Evolutionary conservation across 1,139 yeast genomes (phyloP), one percentile per base, ranked within the genome.

Genomic region (Pichia sp.): DNA sequence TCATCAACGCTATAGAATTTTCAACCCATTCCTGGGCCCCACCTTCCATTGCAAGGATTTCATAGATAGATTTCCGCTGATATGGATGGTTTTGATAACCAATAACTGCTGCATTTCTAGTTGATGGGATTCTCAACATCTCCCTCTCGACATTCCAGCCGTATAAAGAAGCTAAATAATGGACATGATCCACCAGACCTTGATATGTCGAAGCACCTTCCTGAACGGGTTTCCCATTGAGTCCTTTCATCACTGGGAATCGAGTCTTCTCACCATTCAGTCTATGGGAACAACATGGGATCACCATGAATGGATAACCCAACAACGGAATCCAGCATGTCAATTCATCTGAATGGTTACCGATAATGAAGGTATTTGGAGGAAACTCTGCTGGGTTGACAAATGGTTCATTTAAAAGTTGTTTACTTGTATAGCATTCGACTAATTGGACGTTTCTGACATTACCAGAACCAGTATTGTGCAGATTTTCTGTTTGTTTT

Each of bases 291-390:
- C 98, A 92, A 61, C 98, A 92, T 3, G 98, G 97, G 37, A 92
- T 85, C 6, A 88, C 95, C 67, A 90, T 70, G 59, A 87, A 92
- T 3, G 97, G 96, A 53, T 72, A 77, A 0, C 90, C 94, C 23
- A 92, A 66, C 10, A 92, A 65, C 2, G 98, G 98, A 31, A 90
- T 80, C 97, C 97, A 92, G 53, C 95, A 85, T 0, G 97, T 90
- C 48, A 92, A 71, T 60, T 92, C 97, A 61, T 92, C 98, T 0
- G 95, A 85, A 58, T 92, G 98, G 59, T 92, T 92, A 1, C 97
- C 98, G 43, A 92, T 88, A 37, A 90, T 65, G 57, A 92, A 92
- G 0, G 95, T 81, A 54, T 82, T 75, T 29, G 66, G 60, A 0
- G 85, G 80, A 50, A 84, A 82, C 38, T 79, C 82, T 1, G 83